Evolutionary conservation across 371 early-diverging fungal genomes (phyloP), one percentile per base, ranked within the genome.

Genomic region (Basidiobolus meristosporus): DNA sequence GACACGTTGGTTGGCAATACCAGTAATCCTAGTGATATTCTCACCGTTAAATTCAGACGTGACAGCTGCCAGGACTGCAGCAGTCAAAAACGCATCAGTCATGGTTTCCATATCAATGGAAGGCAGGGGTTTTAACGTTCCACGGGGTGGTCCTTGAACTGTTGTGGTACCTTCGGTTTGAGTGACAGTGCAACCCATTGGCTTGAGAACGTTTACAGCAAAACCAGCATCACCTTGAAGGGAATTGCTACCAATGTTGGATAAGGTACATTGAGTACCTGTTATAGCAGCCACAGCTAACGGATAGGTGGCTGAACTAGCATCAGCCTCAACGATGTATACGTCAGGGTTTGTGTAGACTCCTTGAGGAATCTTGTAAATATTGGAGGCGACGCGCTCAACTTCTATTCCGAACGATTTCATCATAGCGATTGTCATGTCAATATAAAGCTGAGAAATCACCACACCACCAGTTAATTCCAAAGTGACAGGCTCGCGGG

Each of bases 341-440:
- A 49, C 39, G 3, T 52, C 57, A 0, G 97, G 93, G 59, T 87
- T 92, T 34, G 50, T 50, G 57, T 93, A 96, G 0, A 59, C 54
- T 2, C 71, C 65, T 33, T 65, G 53, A 3, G 90, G 83, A 36
- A 96, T 83, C 32, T 65, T 50, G 59, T 92, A 96, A 15, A 67
- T 73, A 57, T 83, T 88, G 43, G 71, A 68, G 21, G 77, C 59
- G 11, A 79, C 55, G 17, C 79, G 70, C 45, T 77, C 67, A 26
- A 91, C 90, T 0, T 63, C 39, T 40, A 86, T 68, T 32, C 97
- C 95, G 54, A 96, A 96, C 2, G 81, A 73, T 44, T 68, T 66
- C 97, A 96, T 96, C 95, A 95, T 91, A 36, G 88, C 73, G 35
- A 89, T 77, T 1, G 97, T 96, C 95, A 96, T 93, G 55, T 96